Conservation (phyloP, 2,329 filamentous ascomycete species). For the Cercospora citrullina region DNA sequence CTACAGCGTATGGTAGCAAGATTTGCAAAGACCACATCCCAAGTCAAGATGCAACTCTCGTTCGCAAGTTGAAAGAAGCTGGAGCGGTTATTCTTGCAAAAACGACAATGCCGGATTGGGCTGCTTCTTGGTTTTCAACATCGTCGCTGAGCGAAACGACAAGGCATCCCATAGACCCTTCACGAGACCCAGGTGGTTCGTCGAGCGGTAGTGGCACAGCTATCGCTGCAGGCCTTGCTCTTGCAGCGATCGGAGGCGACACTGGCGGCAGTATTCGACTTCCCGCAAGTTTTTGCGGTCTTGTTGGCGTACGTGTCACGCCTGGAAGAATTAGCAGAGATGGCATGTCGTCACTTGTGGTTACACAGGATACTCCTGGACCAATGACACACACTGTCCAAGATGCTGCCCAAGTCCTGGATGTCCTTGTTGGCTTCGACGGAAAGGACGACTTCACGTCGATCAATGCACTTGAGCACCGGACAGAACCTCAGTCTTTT, state of each 20-base stretch:
- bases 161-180: constrained; percentile 29
- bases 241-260: constrained; percentile 34
- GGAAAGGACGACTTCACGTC: constrained; percentile 26
- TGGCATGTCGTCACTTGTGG: constrained; percentile 29
- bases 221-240: constrained; percentile 31
- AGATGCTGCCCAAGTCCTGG: constrained; percentile 31
- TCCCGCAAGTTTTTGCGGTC: constrained; percentile 31
- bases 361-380: constrained; percentile 31
- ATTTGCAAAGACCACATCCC: constrained; percentile 27
- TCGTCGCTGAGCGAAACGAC: constrained; percentile 31
- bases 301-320: constrained; percentile 34
- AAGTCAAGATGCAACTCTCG: constrained; percentile 25
- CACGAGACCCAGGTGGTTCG: constrained; percentile 35
- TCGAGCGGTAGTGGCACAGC: constrained; percentile 35
- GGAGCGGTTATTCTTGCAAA: constrained; percentile 32
- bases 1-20: constrained; percentile 28
- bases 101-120: constrained; percentile 31
- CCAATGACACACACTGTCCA: constrained; percentile 30
- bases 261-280: constrained; percentile 34
- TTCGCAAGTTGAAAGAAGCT: constrained; percentile 26
- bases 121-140: constrained; percentile 26
- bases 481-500: constrained; percentile 13
- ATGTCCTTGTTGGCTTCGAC: constrained; percentile 30
- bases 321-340: constrained; percentile 32
- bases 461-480: constrained; percentile 23